Evolutionary conservation across 768 basidiomycete genomes (phyloP).

Genomic region (Mycena belliarum): DNA sequence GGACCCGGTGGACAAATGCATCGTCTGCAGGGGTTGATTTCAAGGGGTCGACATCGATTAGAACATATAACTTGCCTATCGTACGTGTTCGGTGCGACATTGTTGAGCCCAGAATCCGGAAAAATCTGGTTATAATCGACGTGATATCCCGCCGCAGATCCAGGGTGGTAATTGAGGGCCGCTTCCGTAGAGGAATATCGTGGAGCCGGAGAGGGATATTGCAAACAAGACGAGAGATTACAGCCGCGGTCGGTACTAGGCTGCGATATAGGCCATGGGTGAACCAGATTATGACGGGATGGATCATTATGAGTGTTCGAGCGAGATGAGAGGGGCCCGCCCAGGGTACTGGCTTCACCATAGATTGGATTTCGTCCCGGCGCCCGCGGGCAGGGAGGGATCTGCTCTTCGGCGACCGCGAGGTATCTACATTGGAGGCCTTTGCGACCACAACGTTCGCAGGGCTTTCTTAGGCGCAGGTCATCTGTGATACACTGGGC

Average conservation of each 20-base stretch:
- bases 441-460: not conserved
- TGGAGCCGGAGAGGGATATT: not conserved
- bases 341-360: not conserved
- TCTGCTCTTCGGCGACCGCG: not conserved
- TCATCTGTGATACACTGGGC: not conserved
- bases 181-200: too few species aligned
- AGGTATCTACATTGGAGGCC: conserved; percentile 1
- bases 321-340: not conserved
- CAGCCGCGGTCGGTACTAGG: not conserved
- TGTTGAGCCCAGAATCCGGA: not conserved
- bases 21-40: too few species aligned
- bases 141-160: not conserved
- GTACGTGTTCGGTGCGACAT: not conserved
- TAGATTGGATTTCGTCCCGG: not conserved
- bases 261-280: too few species aligned
- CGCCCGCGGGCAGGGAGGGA: too few species aligned
- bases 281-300: not conserved
- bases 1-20: not conserved
- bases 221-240: not conserved
- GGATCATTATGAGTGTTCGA: not conserved
- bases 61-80: not conserved
- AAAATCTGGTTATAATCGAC: not conserved
- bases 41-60: not conserved
- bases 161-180: too few species aligned
- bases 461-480: not conserved